Conservation (phyloP, 345 rosid genomes). For the Brassica carinata region DNA sequence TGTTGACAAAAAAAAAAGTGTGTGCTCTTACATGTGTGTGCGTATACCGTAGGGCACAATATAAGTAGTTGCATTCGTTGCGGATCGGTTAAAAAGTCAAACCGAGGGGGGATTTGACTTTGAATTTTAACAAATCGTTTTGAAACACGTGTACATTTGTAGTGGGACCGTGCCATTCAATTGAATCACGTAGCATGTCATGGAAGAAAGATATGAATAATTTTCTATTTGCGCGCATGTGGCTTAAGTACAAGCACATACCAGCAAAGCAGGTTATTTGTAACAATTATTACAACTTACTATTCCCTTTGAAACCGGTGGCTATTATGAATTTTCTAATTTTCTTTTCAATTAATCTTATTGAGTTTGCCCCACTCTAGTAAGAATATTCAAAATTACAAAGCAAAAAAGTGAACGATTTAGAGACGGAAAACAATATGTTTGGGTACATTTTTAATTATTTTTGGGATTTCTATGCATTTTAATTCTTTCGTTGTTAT, state of each 20-base stretch:
- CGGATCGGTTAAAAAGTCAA: slow-evolving; percentile 32
- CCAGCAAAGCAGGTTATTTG: slow-evolving; percentile 25
- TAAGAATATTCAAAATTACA: neutral
- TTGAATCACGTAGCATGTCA: slow-evolving; percentile 41
- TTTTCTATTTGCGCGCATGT: slow-evolving; percentile 26
- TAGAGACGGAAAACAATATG: neutral
- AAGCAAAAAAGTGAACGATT: neutral
- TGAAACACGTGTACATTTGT: slow-evolving; percentile 15
- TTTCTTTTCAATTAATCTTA: slow-evolving; percentile 5
- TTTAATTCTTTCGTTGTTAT: neutral
- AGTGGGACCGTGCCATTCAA: slow-evolving; percentile 24
- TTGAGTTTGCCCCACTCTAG: slow-evolving; percentile 10
- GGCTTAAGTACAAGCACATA: slow-evolving; percentile 31
- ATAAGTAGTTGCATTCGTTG: slow-evolving; percentile 25
- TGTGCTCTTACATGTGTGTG: slow-evolving; percentile 29
- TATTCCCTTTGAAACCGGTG: slow-evolving; percentile 16
- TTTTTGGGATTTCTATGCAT: neutral
- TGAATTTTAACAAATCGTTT: neutral
- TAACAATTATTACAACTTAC: slow-evolving; percentile 17
- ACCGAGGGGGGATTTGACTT: slow-evolving; percentile 38
- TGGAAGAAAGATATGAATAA: slow-evolving; percentile 1
- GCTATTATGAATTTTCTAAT: neutral
- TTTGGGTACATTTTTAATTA: neutral
- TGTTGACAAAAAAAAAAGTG: slow-evolving; percentile 1
- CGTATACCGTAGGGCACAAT: slow-evolving; percentile 18